Conservation (phyloP, 2,329 filamentous ascomycete genomes). For the Cladosporium sphaerospermum region DNA sequence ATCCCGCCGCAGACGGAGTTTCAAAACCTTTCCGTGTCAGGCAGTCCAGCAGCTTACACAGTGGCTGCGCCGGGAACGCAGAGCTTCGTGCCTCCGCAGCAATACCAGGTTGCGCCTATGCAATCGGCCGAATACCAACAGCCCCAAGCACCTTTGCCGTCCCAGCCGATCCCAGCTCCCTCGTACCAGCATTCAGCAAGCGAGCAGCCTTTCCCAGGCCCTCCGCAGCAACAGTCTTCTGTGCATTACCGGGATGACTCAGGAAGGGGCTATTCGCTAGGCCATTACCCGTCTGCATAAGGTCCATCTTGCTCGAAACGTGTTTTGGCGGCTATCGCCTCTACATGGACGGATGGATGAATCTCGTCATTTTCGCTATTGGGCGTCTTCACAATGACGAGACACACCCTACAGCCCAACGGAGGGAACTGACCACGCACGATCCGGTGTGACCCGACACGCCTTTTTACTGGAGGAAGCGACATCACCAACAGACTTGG, state of each 20-base stretch:
- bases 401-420: too few relatives aligned
- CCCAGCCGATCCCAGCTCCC: conserved; percentile 19
- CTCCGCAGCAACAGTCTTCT: conserved; percentile 11
- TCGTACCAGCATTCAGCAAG: conserved; percentile 14
- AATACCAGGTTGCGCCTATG: conserved; percentile 16
- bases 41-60: conserved; percentile 18
- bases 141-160: conserved; percentile 23
- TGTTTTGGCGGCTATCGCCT: too few relatives aligned
- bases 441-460: too few relatives aligned
- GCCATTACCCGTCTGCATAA: conserved; percentile 20
- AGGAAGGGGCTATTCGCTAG: conserved; percentile 20
- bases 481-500: too few relatives aligned
- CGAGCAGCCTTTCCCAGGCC: conserved; percentile 18
- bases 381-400: too few relatives aligned
- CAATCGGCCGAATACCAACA: conserved; percentile 16
- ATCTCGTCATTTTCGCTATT: too few relatives aligned
- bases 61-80: conserved; percentile 5
- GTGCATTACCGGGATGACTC: conserved; percentile 23
- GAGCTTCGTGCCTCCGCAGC: conserved; percentile 5
- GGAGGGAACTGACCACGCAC: too few relatives aligned
- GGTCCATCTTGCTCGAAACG: too few relatives aligned
- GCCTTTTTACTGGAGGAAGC: too few relatives aligned
- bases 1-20: conserved; percentile 19
- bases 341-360: too few relatives aligned
- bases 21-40: conserved; percentile 21